Evolutionary conservation across 192 early-diverging fungal species (phyloP).

Genomic region (Rhizophagus prolifer): DNA sequence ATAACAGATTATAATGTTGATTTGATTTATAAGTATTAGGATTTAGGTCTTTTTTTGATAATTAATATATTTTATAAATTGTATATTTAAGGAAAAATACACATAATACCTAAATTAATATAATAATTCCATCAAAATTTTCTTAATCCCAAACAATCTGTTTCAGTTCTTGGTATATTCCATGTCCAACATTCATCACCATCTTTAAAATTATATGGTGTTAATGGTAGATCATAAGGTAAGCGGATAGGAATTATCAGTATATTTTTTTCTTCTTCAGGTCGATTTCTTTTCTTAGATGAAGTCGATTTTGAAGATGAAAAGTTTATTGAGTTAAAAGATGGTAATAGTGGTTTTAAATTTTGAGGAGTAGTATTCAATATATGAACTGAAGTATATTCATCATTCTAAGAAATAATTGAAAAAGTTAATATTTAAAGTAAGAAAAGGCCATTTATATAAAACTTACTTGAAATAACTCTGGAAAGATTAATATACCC

Average conservation of each 20-base stretch:
- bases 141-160: neutral
- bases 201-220: constrained; percentile 38
- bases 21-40: no score
- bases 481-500: constrained; percentile 59
- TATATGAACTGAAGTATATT: constrained; percentile 31
- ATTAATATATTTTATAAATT: no score
- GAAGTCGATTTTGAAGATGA: constrained; percentile 5
- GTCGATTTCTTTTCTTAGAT: neutral
- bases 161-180: constrained; percentile 9
- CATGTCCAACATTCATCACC: constrained; percentile 35
- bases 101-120: no score
- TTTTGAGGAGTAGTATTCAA: constrained; percentile 35
- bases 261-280: neutral
- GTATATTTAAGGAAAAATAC: no score
- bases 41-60: no score
- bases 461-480: constrained; percentile 54
- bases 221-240: constrained; percentile 61
- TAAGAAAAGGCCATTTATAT: neutral
- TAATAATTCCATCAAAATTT: no score
- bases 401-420: constrained; percentile 2
- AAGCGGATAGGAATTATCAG: constrained; percentile 55
- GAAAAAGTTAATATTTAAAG: neutral
- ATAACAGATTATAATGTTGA: neutral
- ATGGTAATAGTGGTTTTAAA: constrained; percentile 27
- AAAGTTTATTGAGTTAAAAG: neutral